Evolutionary conservation across 345 rosid genomes (phyloP).

Genomic region (Moricandia moricandioides): DNA sequence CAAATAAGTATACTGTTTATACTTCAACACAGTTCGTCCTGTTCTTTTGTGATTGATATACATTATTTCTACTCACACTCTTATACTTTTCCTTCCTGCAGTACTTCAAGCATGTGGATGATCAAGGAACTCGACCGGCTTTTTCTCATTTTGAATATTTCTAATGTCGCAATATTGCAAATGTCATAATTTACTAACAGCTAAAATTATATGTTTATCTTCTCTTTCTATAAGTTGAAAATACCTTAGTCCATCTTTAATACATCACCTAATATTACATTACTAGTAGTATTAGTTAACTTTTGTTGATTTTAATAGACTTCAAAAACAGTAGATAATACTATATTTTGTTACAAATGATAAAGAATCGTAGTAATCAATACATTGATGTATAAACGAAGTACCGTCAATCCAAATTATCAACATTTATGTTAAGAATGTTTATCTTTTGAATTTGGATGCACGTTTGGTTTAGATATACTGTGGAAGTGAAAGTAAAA

Average conservation of each 20-base stretch:
- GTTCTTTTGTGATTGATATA: not conserved
- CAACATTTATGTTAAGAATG: not conserved
- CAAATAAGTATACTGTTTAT: not conserved
- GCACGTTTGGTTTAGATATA: not conserved
- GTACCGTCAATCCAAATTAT: not conserved
- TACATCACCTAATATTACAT: not conserved
- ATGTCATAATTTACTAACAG: not conserved
- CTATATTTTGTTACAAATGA: not conserved
- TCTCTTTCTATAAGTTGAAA: not conserved
- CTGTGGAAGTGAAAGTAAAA: not conserved
- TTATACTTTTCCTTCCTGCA: not conserved
- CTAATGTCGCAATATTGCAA: not conserved
- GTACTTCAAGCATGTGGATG: conserved; percentile 8
- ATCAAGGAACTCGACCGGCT: not conserved
- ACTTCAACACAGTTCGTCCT: not conserved
- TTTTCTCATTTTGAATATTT: not conserved
- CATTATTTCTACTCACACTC: not conserved
- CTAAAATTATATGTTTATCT: not conserved
- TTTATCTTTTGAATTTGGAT: not conserved
- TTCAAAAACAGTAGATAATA: not conserved
- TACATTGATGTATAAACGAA: not conserved
- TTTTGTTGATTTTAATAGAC: not conserved
- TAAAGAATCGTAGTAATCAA: not conserved
- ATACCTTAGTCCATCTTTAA: not conserved
- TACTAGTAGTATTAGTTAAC: not conserved